These are phyloP conservation scores for Heliamphora pulchella DNA, from an alignment of 179 eudicot species.

Conservation along the genomic window DNA sequence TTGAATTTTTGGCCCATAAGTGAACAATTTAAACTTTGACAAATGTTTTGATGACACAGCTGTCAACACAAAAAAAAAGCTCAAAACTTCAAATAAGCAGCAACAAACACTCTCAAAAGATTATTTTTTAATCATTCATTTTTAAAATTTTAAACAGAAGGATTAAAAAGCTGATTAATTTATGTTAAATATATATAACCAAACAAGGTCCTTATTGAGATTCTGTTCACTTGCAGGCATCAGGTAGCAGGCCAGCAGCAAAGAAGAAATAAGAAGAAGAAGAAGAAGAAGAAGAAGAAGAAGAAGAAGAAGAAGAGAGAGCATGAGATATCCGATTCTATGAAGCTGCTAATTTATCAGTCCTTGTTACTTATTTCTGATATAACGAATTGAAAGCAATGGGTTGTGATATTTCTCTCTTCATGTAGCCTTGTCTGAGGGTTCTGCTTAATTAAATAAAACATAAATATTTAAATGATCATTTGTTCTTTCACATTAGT, in stretches of 20 bases:
- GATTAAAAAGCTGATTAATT: too few species aligned
- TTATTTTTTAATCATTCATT: too few species aligned
- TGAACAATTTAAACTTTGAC: too few species aligned
- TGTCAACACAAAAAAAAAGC: too few species aligned
- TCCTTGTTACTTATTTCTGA: background rate
- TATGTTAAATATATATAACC: too few species aligned
- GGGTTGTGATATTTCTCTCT: background rate
- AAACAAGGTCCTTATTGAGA: background rate
- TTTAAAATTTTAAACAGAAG: too few species aligned
- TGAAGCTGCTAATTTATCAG: background rate
- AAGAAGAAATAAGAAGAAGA: constrained; percentile 9
- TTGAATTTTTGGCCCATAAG: too few species aligned
- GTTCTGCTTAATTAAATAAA: constrained; percentile 5
- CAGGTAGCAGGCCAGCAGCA: constrained; percentile 17
- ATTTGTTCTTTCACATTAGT: background rate
- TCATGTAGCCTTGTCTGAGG: constrained; percentile 6
- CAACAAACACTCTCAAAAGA: too few species aligned
- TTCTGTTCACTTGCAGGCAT: background rate
- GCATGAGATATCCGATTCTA: background rate
- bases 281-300: background rate
- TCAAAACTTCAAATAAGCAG: too few species aligned
- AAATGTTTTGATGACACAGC: too few species aligned
- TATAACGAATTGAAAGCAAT: background rate
- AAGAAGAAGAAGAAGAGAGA: background rate
- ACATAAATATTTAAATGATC: background rate